Conservation (phyloP, 345 rosid genomes). For the Isatis tinctoria region DNA sequence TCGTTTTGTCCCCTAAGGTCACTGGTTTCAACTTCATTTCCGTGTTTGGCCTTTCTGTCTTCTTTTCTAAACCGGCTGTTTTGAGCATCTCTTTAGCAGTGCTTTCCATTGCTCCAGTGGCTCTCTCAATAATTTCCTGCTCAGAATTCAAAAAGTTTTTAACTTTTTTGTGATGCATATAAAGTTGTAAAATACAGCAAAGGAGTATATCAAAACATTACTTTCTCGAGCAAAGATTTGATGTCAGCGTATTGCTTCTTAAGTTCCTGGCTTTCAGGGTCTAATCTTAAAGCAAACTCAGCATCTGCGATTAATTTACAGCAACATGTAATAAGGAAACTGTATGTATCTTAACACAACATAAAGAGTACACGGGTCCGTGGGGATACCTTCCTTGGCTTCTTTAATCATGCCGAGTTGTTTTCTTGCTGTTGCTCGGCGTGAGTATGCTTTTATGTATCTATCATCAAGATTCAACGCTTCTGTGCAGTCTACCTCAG, state of each 20-base stretch:
- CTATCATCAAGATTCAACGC: slow-evolving; percentile 86
- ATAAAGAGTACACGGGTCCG: background rate
- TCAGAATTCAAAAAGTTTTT: background rate
- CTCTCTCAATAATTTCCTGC: slow-evolving; percentile 63
- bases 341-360: background rate
- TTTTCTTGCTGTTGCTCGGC: slow-evolving; percentile 85
- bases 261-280: slow-evolving; percentile 80
- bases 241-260: slow-evolving; percentile 72
- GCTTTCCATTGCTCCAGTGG: slow-evolving; percentile 51
- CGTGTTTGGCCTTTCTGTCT: background rate
- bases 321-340: background rate
- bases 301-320: slow-evolving; percentile 57
- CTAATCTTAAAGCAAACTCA: slow-evolving; percentile 78
- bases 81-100: slow-evolving; percentile 42
- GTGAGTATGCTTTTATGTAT: slow-evolving; percentile 84
- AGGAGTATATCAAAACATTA: slow-evolving; percentile 15
- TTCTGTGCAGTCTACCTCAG: slow-evolving; percentile 93
- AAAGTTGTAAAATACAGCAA: background rate
- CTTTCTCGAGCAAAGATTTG: slow-evolving; percentile 71
- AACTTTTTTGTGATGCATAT: background rate
- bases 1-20: slow-evolving; percentile 13
- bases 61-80: slow-evolving; percentile 38
- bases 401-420: slow-evolving; percentile 71
- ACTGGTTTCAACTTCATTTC: slow-evolving; percentile 13
- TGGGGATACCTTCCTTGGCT: slow-evolving; percentile 60